Base-by-base conservation (phyloP, 2,329 filamentous ascomycete species). In the Ceratocystis diversiconidia region DNA sequence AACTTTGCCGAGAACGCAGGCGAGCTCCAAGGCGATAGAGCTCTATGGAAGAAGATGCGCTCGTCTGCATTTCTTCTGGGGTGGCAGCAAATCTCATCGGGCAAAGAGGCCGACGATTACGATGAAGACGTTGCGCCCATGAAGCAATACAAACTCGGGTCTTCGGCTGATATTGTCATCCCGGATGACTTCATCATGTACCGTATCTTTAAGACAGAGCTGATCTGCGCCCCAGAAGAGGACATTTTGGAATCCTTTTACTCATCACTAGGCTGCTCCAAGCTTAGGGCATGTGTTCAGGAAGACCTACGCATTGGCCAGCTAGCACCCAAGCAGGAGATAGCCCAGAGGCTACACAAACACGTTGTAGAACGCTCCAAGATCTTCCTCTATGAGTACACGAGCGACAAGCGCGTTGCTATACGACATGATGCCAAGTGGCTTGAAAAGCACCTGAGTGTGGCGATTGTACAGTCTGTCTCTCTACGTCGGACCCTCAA, bases 151-250 rank as follows among this genome's bases (percentile, higher is more conserved):
- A 87, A 89, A 69, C 82, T 99, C 46, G 86, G 87, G 0, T 78
- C 82, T 43, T 86, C 92, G 1, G 79, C 77, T 62, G 80, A 88
- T 64, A 88, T 94, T 70, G 86, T 94, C 52, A 82, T 95, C 65
- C 78, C 92, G 10, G 90, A 96, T 72, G 92, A 97, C 71, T 92
- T 94, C 70, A 88, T 90, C 71, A 91, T 88, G 71, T 96, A 92
- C 73, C 86, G 87, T 43, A 79, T 94, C 1, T 99, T 99, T 79
- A 92, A 92, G 72, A 84, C 90, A 63, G 84, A 85, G 68, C 79
- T 99, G 36, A 81, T 95, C 32, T 91, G 88, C 68, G 91, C 92
- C 0, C 95, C 94, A 0, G 89, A 96, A 73, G 94, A 99, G 72
- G 94, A 97, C 69, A 73, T 77, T 0, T 78, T 99, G 1, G 94